Conservation (phyloP, 805 yeast genomes). For the Candida corydali region DNA sequence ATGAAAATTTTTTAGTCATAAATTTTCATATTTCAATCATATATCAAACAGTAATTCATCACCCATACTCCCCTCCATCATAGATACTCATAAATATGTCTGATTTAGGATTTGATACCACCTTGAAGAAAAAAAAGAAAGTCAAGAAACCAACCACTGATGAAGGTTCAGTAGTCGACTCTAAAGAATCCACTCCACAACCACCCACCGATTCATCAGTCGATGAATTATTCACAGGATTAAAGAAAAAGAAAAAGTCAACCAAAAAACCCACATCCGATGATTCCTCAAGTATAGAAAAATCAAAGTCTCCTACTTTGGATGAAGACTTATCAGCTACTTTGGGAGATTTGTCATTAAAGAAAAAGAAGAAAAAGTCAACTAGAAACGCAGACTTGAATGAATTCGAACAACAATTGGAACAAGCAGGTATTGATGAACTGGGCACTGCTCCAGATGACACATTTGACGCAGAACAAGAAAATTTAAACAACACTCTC, state of each 20-base stretch:
- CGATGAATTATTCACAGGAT: constrained; percentile 64
- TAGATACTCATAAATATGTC: constrained; percentile 33
- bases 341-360: constrained; percentile 41
- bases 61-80: no score
- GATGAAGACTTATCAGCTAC: constrained; percentile 31
- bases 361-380: constrained; percentile 84
- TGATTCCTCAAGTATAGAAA: constrained; percentile 9
- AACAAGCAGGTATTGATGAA: constrained; percentile 81
- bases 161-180: constrained; percentile 27
- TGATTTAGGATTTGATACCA: constrained; percentile 68
- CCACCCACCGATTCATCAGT: constrained; percentile 42
- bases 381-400: constrained; percentile 52
- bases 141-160: constrained; percentile 32
- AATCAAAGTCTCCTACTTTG: constrained; percentile 18
- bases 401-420: constrained; percentile 86
- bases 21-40: no score
- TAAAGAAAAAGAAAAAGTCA: constrained; percentile 77
- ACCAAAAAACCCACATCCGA: constrained; percentile 5
- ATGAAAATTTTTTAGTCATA: constrained; percentile 6
- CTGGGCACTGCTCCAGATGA: constrained; percentile 1
- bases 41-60: no score
- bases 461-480: constrained; percentile 15
- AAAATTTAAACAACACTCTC: constrained; percentile 45
- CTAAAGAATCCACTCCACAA: constrained; percentile 20
- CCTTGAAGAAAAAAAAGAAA: constrained; percentile 79